Evolutionary conservation across 208 protist genomes (phyloP).

Genomic region (Trypanosoma melophagium): DNA sequence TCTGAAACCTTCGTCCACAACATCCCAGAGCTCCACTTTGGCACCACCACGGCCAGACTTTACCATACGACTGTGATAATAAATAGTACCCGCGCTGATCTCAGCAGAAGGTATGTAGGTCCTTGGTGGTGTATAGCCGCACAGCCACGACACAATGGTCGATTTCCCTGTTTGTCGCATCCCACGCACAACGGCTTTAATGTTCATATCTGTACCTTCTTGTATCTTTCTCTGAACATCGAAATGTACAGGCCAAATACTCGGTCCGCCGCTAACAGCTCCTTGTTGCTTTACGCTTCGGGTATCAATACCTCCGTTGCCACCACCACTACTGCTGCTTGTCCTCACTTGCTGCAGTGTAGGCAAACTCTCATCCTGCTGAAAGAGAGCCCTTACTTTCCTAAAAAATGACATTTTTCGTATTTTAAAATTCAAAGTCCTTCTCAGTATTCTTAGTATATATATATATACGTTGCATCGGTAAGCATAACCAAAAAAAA

Average conservation of each 20-base stretch:
- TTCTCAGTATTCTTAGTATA: not conserved
- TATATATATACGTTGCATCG: too few relatives aligned
- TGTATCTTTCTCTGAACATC: constrained; percentile 61
- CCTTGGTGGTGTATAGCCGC: constrained; percentile 35
- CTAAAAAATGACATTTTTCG: constrained; percentile 23
- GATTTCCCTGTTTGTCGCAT: constrained; percentile 69
- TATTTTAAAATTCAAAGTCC: not conserved
- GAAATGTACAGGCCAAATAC: constrained; percentile 61
- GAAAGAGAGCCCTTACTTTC: constrained; percentile 19
- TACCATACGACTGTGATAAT: constrained; percentile 9
- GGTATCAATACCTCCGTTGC: not conserved
- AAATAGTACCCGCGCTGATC: constrained; percentile 63
- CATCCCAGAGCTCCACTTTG: constrained; percentile 83
- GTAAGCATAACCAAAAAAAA: too few relatives aligned
- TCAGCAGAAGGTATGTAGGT: constrained; percentile 60
- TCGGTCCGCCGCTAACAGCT: constrained; percentile 28
- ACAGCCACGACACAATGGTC: constrained; percentile 62
- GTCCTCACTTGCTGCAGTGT: not conserved
- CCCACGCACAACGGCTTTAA: constrained; percentile 80
- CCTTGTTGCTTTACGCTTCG: constrained; percentile 11
- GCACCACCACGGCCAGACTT: constrained; percentile 37
- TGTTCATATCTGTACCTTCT: constrained; percentile 70
- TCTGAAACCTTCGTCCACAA: constrained; percentile 53
- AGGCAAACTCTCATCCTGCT: not conserved
- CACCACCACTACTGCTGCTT: not conserved